Conservation (phyloP, 495 filamentous ascomycete genomes). For the Hypoxylon perforatum region DNA sequence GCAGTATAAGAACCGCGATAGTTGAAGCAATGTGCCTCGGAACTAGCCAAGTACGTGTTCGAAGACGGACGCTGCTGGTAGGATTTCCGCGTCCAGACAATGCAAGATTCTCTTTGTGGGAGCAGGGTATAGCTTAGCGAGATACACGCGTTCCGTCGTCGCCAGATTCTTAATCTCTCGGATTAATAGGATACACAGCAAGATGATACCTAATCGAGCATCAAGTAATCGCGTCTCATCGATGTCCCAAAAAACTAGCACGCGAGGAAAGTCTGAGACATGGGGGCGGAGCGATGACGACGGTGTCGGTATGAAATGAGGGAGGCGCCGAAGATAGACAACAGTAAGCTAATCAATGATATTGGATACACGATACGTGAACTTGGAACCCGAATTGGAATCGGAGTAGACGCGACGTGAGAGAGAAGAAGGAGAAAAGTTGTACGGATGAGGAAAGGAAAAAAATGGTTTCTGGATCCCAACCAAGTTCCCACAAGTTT, state of each 20-base stretch:
- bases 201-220: constrained; percentile 9
- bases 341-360: constrained; percentile 1
- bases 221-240: constrained; percentile 14
- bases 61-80: constrained; percentile 5
- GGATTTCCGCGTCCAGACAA: constrained; percentile 12
- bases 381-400: constrained; percentile 6
- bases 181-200: constrained; percentile 12
- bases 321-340: constrained; percentile 9
- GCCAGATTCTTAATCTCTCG: constrained; percentile 23
- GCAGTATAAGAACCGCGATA: constrained; percentile 8
- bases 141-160: constrained; percentile 38
- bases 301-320: neutral
- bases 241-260: constrained; percentile 9
- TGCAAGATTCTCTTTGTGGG: constrained; percentile 25
- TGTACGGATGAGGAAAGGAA: neutral
- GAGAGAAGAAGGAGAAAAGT: neutral
- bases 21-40: constrained; percentile 6
- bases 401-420: constrained; percentile 14
- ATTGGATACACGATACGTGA: constrained; percentile 2
- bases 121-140: constrained; percentile 30
- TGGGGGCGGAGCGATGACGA: neutral
- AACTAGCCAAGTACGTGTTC: constrained; percentile 14
- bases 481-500: constrained; percentile 2
- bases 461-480: neutral
- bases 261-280: constrained; percentile 16